Base-by-base conservation (phyloP, 164 flowering plant genomes). In the Buxus sempervirens region DNA sequence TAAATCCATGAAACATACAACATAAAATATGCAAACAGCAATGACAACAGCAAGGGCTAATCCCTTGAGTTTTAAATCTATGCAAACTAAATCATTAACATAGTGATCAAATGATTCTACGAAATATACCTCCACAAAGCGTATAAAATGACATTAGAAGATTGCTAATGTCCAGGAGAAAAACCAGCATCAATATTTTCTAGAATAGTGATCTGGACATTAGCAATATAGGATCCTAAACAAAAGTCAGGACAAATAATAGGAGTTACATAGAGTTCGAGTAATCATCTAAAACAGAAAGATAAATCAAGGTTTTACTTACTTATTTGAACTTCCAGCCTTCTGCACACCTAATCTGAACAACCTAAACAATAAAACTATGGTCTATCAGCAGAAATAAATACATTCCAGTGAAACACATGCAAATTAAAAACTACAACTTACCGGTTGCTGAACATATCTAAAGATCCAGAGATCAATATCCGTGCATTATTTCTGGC, bases 401-500 rank as follows among this genome's bases (percentile, higher is more conserved):
- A 41, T 59, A 36, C 20, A 20, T 59, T 26, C 12, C 15, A 59
- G 19, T 21, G 22, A 42, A 48, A 14, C 38, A 2, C 26, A n/a
- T 25, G 54, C 26, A 1, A 42, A 16, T 36, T 41, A n/a, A 27
- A 57, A 28, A 26, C 2, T 25, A 26, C 10, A 55, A 74, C 84
- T 69, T 82, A 93, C 99, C 88, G 70, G 65, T 96, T 80, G 78
- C 98, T 90, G 69, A 96, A 90, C 83, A 90, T 57, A 48, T 79
- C 77, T 67, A 96, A 73, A 51, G 99, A 96, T 24, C 99, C 99
- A 60, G 99, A 80, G 24, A 96, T 82, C 80, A 96, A 54, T 59
- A 90, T 63, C 25, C 99, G 85, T 13, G 99, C 99, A 86, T 90
- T 89, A 72, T 96, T 96, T 81, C 99, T 85, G 64, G 98, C 99